These are phyloP conservation scores for Otatea glauca DNA, from an alignment of 176 grass and related monocot species.

Conservation along the genomic window DNA sequence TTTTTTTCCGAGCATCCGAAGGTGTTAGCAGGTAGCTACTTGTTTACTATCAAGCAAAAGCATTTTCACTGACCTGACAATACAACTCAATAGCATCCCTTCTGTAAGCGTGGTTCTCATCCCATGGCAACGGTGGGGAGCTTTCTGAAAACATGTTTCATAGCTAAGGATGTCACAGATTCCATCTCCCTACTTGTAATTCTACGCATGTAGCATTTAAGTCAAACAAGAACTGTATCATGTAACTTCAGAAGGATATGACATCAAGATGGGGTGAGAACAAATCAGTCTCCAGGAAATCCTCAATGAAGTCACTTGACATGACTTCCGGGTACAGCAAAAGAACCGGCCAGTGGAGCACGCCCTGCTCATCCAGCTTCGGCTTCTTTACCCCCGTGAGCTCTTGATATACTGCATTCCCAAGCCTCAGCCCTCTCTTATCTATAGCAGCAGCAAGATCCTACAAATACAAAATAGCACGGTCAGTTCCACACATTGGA, in stretches of 20 bases:
- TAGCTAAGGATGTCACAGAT: no score
- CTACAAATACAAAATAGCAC: slow-evolving; percentile 37
- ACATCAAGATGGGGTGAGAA: slow-evolving; percentile 72
- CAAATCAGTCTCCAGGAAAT: slow-evolving; percentile 74
- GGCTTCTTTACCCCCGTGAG: slow-evolving; percentile 72
- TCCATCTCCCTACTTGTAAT: neutral
- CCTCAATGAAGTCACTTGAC: slow-evolving; percentile 97
- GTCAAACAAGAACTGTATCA: neutral
- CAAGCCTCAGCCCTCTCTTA: no score
- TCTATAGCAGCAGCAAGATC: no score
- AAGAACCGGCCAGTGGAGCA: slow-evolving; percentile 93
- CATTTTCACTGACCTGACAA: slow-evolving; percentile 69
- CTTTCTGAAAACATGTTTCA: slow-evolving; percentile 77
- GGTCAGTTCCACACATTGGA: slow-evolving; percentile 22
- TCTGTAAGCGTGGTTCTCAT: slow-evolving; percentile 73
- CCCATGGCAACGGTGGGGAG: slow-evolving; percentile 89
- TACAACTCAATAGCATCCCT: slow-evolving; percentile 82
- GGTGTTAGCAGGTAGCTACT: no score
- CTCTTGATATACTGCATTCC: no score
- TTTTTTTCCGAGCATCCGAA: no score
- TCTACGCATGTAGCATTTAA: neutral
- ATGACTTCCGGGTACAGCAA: slow-evolving; percentile 89
- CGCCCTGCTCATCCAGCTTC: slow-evolving; percentile 57
- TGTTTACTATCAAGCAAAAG: no score
- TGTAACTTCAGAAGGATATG: slow-evolving; percentile 75